phyloP scores from a whole-genome alignment of 768 basidiomycete species.

The Trametes punicea region DNA sequence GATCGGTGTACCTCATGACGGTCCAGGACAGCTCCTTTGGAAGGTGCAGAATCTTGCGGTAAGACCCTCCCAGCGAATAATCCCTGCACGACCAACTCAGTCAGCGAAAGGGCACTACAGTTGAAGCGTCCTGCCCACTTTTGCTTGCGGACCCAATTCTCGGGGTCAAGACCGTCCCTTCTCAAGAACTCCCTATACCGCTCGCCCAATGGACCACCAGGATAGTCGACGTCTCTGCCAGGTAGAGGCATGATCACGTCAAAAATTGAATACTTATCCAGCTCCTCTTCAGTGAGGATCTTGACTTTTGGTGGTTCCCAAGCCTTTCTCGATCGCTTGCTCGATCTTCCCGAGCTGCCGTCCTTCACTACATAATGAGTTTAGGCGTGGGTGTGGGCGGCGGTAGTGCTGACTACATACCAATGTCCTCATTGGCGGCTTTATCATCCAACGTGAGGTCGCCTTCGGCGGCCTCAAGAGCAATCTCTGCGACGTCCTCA shows the following conservation, averaged over 20 bases:
- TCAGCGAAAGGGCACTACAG: neutral
- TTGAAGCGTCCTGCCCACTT: slow-evolving; percentile 48
- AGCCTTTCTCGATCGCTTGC: slow-evolving; percentile 40
- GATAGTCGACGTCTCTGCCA: slow-evolving; percentile 91
- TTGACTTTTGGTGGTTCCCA: slow-evolving; percentile 72
- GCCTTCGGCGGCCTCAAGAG: slow-evolving; percentile 34
- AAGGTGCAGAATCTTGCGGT: slow-evolving; percentile 85
- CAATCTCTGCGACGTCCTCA: slow-evolving; percentile 31
- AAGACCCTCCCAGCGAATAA: slow-evolving; percentile 89
- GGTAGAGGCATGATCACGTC: slow-evolving; percentile 98
- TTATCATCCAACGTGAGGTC: slow-evolving; percentile 14
- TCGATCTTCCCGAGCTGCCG: slow-evolving; percentile 18
- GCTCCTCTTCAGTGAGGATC: slow-evolving; percentile 71
- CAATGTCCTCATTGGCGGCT: slow-evolving; percentile 16
- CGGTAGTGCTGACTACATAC: slow-evolving; percentile 16
- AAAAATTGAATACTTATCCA: slow-evolving; percentile 81
- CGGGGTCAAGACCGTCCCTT: slow-evolving; percentile 86
- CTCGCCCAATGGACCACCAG: slow-evolving; percentile 83
- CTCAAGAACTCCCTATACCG: slow-evolving; percentile 77
- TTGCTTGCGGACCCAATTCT: slow-evolving; percentile 87
- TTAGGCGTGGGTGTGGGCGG: neutral
- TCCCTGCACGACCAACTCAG: slow-evolving; percentile 51
- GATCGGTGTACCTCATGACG: slow-evolving; percentile 85
- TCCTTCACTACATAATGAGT: slow-evolving; percentile 9
- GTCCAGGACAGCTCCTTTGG: slow-evolving; percentile 83